These are phyloP conservation scores for Moricandia arvensis DNA, from an alignment of 345 rosid genomes.

Conservation along the genomic window DNA sequence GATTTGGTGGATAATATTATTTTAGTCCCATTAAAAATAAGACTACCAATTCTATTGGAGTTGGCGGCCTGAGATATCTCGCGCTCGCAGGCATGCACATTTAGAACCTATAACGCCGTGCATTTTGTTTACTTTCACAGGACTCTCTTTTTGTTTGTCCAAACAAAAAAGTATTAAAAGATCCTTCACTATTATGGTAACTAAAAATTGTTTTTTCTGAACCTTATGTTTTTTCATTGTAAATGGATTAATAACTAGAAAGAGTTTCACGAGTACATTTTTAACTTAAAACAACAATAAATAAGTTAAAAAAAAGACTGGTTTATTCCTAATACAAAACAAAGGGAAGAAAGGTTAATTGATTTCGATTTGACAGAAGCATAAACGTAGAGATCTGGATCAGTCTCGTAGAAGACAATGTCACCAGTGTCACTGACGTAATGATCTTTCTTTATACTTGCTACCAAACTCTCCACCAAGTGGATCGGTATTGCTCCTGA, in stretches of 20 bases:
- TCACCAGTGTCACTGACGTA: slow-evolving; percentile 77
- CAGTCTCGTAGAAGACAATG: slow-evolving; percentile 65
- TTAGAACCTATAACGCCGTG: too few species aligned
- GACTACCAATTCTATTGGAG: too few species aligned
- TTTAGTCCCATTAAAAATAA: too few species aligned
- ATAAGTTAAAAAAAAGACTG: not conserved
- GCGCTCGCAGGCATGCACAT: not conserved
- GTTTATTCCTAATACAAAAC: slow-evolving; percentile 30
- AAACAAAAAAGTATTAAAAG: not conserved
- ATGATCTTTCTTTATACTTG: slow-evolving; percentile 65
- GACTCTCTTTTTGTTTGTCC: slow-evolving; percentile 31
- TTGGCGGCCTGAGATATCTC: too few species aligned
- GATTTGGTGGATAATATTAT: too few species aligned
- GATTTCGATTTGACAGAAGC: slow-evolving; percentile 36
- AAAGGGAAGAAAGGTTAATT: slow-evolving; percentile 22
- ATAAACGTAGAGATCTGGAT: slow-evolving; percentile 44
- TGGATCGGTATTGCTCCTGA: slow-evolving; percentile 70
- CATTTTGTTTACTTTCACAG: slow-evolving; percentile 11
- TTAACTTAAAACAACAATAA: slow-evolving; percentile 18
- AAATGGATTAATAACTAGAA: slow-evolving; percentile 19
- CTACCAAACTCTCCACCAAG: slow-evolving; percentile 51
- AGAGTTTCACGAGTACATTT: slow-evolving; percentile 16
- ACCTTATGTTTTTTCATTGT: slow-evolving; percentile 25
- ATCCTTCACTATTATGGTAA: not conserved
- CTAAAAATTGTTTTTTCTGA: not conserved